phyloP scores from a whole-genome alignment of 2,329 filamentous ascomycete species.

The Stagonosporopsis rhizophila region DNA sequence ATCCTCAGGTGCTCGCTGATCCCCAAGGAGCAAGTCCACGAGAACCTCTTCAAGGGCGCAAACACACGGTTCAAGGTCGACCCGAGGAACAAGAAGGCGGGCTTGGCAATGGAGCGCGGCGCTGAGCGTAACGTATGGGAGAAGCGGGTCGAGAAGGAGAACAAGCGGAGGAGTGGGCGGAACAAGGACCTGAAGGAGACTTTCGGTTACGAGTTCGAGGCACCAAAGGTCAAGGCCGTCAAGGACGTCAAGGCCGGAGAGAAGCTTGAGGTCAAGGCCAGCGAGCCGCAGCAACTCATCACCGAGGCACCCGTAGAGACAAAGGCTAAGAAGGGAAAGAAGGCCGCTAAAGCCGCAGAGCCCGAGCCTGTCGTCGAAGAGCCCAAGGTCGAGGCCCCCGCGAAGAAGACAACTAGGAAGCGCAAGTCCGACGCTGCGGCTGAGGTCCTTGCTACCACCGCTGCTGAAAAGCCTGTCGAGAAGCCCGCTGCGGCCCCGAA shows the following conservation, averaged over 20 bases:
- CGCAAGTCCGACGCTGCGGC: constrained; percentile 30
- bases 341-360: constrained; percentile 32
- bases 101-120: constrained; percentile 74
- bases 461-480: constrained; percentile 30
- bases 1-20: constrained; percentile 87
- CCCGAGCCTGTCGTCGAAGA: constrained; percentile 32
- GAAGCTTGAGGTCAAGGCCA: constrained; percentile 31
- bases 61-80: constrained; percentile 88
- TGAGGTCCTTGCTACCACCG: constrained; percentile 14
- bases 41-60: constrained; percentile 86
- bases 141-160: constrained; percentile 75
- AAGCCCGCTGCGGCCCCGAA: constrained; percentile 26
- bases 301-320: constrained; percentile 26
- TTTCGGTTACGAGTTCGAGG: constrained; percentile 83
- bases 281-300: constrained; percentile 37
- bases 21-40: constrained; percentile 77
- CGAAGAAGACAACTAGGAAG: constrained; percentile 32
- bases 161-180: constrained; percentile 71
- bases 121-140: constrained; percentile 79
- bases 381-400: constrained; percentile 7
- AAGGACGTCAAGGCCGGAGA: constrained; percentile 45
- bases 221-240: constrained; percentile 72
- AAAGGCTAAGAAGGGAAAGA: constrained; percentile 46
- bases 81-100: constrained; percentile 86
- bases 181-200: constrained; percentile 77